These are phyloP conservation scores for Ascodesmis nigricans DNA, from an alignment of 495 filamentous ascomycete species.

Conservation along the genomic window DNA sequence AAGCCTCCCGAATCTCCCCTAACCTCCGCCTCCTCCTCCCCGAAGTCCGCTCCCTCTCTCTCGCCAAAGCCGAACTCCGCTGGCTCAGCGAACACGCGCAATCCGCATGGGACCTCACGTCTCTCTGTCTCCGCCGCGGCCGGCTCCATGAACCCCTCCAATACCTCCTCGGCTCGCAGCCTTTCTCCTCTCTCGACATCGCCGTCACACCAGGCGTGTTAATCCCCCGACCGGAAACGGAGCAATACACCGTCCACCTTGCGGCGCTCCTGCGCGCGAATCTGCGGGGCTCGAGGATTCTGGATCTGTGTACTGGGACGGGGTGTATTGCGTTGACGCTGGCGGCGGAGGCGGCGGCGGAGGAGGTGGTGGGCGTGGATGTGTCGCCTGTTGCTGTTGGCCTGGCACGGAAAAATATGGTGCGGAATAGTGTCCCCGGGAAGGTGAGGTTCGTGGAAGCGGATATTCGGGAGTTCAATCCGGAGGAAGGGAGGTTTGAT, in stretches of 20 bases:
- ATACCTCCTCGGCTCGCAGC: slow-evolving; percentile 74
- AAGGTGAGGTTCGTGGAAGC: slow-evolving; percentile 31
- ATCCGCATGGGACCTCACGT: background rate
- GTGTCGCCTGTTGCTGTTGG: slow-evolving; percentile 36
- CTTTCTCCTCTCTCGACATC: slow-evolving; percentile 70
- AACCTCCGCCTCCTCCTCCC: slow-evolving; percentile 46
- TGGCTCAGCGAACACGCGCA: slow-evolving; percentile 52
- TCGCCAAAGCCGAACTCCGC: slow-evolving; percentile 56
- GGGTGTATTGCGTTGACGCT: slow-evolving; percentile 71
- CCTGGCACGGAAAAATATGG: slow-evolving; percentile 39
- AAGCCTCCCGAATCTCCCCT: slow-evolving; percentile 32
- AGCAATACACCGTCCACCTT: slow-evolving; percentile 39
- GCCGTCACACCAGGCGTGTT: slow-evolving; percentile 50
- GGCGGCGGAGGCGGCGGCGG: slow-evolving; percentile 3
- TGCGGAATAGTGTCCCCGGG: slow-evolving; percentile 26
- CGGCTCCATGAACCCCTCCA: slow-evolving; percentile 53
- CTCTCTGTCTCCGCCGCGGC: slow-evolving; percentile 27
- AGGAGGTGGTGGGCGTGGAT: slow-evolving; percentile 31
- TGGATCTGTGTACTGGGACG: slow-evolving; percentile 78
- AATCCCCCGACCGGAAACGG: slow-evolving; percentile 62
- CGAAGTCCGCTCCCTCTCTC: slow-evolving; percentile 41
- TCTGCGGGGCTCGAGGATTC: slow-evolving; percentile 29
- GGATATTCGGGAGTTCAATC: slow-evolving; percentile 31
- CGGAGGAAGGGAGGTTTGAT: slow-evolving; percentile 28
- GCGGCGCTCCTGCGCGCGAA: slow-evolving; percentile 25